Base-by-base conservation (phyloP, 1,284 basidiomycete species). In the Phaffia rhodozyma region DNA sequence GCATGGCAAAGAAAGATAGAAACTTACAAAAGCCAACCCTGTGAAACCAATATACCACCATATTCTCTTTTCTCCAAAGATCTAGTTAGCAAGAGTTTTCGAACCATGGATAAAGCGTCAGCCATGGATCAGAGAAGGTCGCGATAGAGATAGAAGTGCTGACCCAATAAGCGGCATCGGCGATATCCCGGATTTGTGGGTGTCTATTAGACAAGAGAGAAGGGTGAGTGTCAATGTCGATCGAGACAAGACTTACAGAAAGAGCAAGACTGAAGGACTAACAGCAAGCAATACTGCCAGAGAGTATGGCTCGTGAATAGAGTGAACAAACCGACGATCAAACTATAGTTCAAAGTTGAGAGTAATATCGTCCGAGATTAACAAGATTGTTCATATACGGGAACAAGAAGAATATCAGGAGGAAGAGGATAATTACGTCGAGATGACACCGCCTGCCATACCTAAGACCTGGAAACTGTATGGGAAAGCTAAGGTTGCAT, bases 221-320 rank as follows among this genome's bases (percentile, higher is more conserved):
- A n/a, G 23, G 38, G 21, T n/a, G 23, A 55, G 7, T 30, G 7
- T 55, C 27, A 13, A 23, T 25, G 29, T 55, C 32, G 29, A n/a
- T 27, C 20, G 34, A 48, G 13, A 53, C 51, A 11, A 43, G 13
- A 53, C n/a, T 11, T 53, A 20, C 20, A 2, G 20, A 30, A 16
- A 11, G 9, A 30, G 11, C 9, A 53, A n/a, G 23, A 56, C 32
- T 34, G 32, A 34, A 11, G 21, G 9, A 47, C 38, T 47, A 21
- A 78, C 63, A 74, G 75, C 58, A 83, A 71, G 70, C 81, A 82
- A 70, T 79, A 84, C 2, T 76, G 73, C 79, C 80, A 82, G 16
- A 83, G 76, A n/a, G 80, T 73, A 53, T 79, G 75, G 4, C 78
- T 76, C 0, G 77, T 79, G 67, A 78, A 79, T 23, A 77, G 73